Evolutionary conservation across 768 basidiomycete genomes (phyloP), one percentile per base, ranked within the genome.

Genomic region (Leccinum pellstonianum): DNA sequence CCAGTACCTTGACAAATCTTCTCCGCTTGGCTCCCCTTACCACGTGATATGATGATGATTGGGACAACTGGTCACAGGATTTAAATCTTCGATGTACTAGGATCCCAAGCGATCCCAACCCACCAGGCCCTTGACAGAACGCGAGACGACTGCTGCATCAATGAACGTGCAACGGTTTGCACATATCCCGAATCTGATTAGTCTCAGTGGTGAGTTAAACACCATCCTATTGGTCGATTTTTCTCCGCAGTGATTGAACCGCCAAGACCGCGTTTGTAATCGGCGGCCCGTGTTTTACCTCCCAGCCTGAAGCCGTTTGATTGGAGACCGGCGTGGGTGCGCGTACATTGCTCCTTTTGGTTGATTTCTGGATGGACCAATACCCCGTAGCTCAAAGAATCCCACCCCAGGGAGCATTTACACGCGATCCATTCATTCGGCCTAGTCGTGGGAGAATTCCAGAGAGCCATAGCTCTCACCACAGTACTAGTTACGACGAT

Each of bases 391-490:
- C 33, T 35, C 33, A 35, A 35, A 12, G 12, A 14, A 35, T 17
- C 33, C 38, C 31, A 31, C 35, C 48, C 27, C 64, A 56, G 46
- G 57, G 64, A 12, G 52, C 21, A 9, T 21, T 31, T 33, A 14
- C 23, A 27, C 12, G 41, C 41, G 23, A 31, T 43, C 46, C 61
- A 47, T n/a, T 11, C 29, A 52, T 29, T 43, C n/a, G 41, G 10
- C 41, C 15, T 10, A 8, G 41, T n/a, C 0, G 41, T 11, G 12
- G 8, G 35, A 9, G 12, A 19, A 47, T 19, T 15, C 12, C 19
- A 27, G 56, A 29, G 25, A 10, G 25, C 47, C 27, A 19, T 25
- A 17, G 31, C 25, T 62, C 51, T 62, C 61, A 56, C 51, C 27
- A 19, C 14, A 6, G 11, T 62, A 29, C 29, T 29, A 29, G 29